Evolutionary conservation across 1,284 basidiomycete genomes (phyloP).

Genomic region (Dichomitus squalens): DNA sequence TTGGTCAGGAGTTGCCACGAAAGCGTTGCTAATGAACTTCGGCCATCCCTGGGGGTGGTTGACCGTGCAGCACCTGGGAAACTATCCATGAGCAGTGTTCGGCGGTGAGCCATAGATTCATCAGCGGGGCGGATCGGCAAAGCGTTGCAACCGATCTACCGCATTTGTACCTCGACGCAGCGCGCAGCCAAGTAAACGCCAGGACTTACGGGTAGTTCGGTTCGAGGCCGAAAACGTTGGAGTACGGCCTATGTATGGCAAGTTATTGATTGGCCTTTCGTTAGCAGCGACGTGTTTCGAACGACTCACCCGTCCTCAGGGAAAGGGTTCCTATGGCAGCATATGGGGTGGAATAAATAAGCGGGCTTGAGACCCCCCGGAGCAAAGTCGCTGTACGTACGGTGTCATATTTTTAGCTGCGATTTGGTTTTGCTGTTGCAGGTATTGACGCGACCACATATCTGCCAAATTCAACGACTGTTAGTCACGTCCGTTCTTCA

Average conservation of each 20-base stretch:
- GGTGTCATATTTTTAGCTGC: slow-evolving; percentile 59
- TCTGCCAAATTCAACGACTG: slow-evolving; percentile 34
- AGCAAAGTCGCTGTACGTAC: slow-evolving; percentile 35
- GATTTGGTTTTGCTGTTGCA: slow-evolving; percentile 64
- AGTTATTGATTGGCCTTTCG: background rate
- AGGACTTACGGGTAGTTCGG: slow-evolving; percentile 37
- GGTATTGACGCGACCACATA: slow-evolving; percentile 63
- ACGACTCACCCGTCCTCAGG: slow-evolving; percentile 48
- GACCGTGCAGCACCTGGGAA: slow-evolving; percentile 54
- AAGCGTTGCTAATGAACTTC: slow-evolving; percentile 57
- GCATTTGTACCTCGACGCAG: background rate
- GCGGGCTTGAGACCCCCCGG: background rate
- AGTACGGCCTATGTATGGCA: slow-evolving; percentile 45
- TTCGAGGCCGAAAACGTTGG: slow-evolving; percentile 53
- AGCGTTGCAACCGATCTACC: background rate
- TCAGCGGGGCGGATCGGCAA: background rate
- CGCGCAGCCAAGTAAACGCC: background rate
- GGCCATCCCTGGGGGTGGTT: slow-evolving; percentile 62
- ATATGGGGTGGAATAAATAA: background rate
- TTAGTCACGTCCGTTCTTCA: background rate
- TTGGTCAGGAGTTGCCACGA: slow-evolving; percentile 50
- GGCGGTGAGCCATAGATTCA: too few species aligned
- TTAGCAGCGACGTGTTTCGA: background rate
- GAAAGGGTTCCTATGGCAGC: slow-evolving; percentile 49
- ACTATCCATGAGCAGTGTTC: too few species aligned